These are phyloP conservation scores for Sporodiniella umbellata DNA, from an alignment of 371 early-diverging fungal genomes.

Conservation along the genomic window DNA sequence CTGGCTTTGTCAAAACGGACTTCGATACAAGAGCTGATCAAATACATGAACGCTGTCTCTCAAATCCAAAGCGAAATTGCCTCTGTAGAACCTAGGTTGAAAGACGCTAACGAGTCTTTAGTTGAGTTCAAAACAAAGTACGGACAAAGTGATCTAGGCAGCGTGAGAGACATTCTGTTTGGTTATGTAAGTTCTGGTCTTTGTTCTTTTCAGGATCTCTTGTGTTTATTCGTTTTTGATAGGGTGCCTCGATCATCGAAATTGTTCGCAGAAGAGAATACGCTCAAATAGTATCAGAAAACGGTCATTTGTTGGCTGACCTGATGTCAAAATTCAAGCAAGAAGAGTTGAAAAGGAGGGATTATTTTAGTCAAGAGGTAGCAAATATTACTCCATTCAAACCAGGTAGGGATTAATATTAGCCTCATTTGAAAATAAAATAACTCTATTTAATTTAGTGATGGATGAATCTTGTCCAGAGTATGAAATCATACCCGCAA, in stretches of 20 bases:
- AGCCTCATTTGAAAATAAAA: too few relatives aligned
- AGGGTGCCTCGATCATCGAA: constrained; percentile 70
- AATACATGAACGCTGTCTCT: constrained; percentile 37
- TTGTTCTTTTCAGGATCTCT: too few relatives aligned
- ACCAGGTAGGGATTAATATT: too few relatives aligned
- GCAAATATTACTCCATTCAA: constrained; percentile 57
- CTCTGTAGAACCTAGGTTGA: constrained; percentile 23
- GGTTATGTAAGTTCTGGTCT: constrained; percentile 39
- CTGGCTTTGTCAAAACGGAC: constrained; percentile 26
- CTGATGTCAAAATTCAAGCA: constrained; percentile 55
- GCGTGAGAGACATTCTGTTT: constrained; percentile 26
- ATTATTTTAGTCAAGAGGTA: constrained; percentile 58
- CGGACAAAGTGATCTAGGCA: constrained; percentile 18
- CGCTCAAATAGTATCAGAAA: constrained; percentile 49
- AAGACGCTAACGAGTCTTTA: constrained; percentile 18
- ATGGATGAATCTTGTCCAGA: constrained; percentile 60
- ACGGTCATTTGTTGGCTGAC: constrained; percentile 62
- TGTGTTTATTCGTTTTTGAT: too few relatives aligned
- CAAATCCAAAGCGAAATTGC: constrained; percentile 52
- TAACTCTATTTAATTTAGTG: constrained; percentile 7
- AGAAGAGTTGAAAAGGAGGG: constrained; percentile 62
- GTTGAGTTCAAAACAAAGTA: constrained; percentile 24
- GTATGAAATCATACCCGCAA: constrained; percentile 55
- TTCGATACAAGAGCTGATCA: constrained; percentile 34
- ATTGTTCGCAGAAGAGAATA: constrained; percentile 72